Base-by-base conservation (phyloP, 495 filamentous ascomycete genomes). In the Lasiosphaeria hispida region DNA sequence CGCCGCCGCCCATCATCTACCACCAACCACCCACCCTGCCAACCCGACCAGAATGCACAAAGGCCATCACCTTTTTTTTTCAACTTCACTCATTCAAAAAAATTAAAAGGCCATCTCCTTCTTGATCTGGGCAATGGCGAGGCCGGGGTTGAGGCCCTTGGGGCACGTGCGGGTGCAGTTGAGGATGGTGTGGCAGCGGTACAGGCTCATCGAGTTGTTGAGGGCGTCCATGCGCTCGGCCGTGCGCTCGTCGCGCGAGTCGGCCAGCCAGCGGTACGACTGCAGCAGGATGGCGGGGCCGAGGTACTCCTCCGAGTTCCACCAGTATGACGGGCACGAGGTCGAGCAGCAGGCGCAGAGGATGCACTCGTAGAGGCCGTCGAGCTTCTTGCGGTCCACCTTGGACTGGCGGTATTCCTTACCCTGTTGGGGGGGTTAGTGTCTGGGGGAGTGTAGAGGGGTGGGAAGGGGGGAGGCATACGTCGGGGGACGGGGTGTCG, bases 341-440 rank as follows among this genome's bases (percentile, higher is more conserved):
- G 94, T 98, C 60, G 88, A 92, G 86, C 94, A 98, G 86, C 94
- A 98, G 63, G 93, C 93, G 85, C 94, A 98, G 50, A 98, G 89
- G 74, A 98, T 98, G 80, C 94, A 98, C 77, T 98, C 94, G 80
- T 98, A 98, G 47, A 98, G 84, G 57, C 94, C 94, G 75, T 98
- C 94, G 57, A 98, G 87, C 84, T 97, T 98, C 78, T 85, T 89
- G 66, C 93, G 91, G 55, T 97, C 91, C 57, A 82, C 89, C 72
- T 88, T 89, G 65, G 80, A 87, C 79, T 97, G 94, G 53, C 89
- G 86, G 82, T 87, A 85, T 76, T 98, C 94, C 63, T 86, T 89
- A 61, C 92, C 90, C 87, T 91, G 61, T 41, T 37, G 13, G 52
- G 58, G 48, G 36, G 55, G 51, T 62, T 40, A 62, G 55, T 23